Evolutionary conservation across 2,329 filamentous ascomycete species (phyloP).

Genomic region (Monosporascus ibericus): DNA sequence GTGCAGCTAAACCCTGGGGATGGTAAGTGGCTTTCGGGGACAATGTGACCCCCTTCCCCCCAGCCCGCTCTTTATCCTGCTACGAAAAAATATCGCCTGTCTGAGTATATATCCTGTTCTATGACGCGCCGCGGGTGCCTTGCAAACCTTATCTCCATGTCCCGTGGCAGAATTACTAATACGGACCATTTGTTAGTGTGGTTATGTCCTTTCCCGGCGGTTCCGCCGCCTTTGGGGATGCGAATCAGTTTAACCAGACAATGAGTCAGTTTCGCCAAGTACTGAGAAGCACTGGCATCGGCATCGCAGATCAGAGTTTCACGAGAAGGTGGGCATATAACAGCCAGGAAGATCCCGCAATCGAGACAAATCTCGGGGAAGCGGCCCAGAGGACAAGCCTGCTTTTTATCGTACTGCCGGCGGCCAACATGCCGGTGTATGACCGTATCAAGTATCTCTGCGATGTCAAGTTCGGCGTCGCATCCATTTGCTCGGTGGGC

Average conservation of each 20-base stretch:
- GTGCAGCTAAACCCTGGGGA: constrained; percentile 35
- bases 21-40: constrained; percentile 17
- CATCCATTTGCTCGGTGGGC: constrained; percentile 50
- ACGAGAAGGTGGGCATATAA: too few relatives aligned
- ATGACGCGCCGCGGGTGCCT: too few relatives aligned
- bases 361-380: constrained; percentile 11
- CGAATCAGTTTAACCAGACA: not conserved
- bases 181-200: too few relatives aligned
- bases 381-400: constrained; percentile 24
- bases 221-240: not conserved
- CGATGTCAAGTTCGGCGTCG: constrained; percentile 51
- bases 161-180: not conserved
- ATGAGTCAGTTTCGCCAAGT: not conserved
- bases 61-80: too few relatives aligned
- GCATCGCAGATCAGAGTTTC: not conserved
- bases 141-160: not conserved
- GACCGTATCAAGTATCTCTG: constrained; percentile 51
- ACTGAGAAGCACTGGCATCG: not conserved
- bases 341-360: not conserved
- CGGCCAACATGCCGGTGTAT: constrained; percentile 40
- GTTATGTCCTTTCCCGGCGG: too few relatives aligned
- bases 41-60: too few relatives aligned
- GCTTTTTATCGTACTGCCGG: constrained; percentile 43
- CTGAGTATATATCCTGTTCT: too few relatives aligned
- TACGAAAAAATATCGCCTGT: too few relatives aligned